Base-by-base conservation (phyloP, 2,329 filamentous ascomycete species). In the Clonostachys rosea region DNA sequence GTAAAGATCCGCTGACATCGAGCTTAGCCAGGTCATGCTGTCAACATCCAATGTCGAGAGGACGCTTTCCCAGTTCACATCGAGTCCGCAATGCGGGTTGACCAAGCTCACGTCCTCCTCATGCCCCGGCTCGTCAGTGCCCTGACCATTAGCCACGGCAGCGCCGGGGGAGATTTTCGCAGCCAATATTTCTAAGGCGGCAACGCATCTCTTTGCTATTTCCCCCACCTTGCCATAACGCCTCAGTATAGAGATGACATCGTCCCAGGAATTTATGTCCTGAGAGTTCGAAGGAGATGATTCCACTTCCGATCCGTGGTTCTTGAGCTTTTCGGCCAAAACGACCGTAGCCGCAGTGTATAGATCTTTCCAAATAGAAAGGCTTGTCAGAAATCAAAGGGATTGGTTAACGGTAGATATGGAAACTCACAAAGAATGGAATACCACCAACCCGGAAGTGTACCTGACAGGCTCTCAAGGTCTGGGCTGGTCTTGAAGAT, bases 401-500 rank as follows among this genome's bases (percentile, higher is more conserved):
- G 35, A n/a, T 37, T 12, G 35, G n/a, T n/a, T 12, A n/a, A 37
- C n/a, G 12, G 35, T 12, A 37, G 12, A 37, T 37, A 37, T n/a
- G 36, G 35, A 37, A 34, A 24, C 41, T 47, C 43, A 47, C 45
- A 47, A 16, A 47, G 35, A 18, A 47, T 41, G 13, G 33, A 16
- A 20, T 43, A 47, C 45, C 45, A 47, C 45, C 45, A 47, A 13
- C 40, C 40, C n/a, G 45, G 45, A 11, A 47, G 33, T n/a, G 45
- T 40, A 17, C 45, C 45, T 16, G 39, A 30, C 7, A 47, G 11
- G 18, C 40, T 47, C n/a, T 47, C 40, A 18, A 39, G 34, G 20
- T 47, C 17, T 18, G 43, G 34, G 34, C 39, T 37, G 5, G 40
- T 8, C n/a, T 47, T 43, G 33, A 47, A 18, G 13, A 47, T 34